Base-by-base conservation (phyloP, 768 basidiomycete species). In the Termitomyces sp. region DNA sequence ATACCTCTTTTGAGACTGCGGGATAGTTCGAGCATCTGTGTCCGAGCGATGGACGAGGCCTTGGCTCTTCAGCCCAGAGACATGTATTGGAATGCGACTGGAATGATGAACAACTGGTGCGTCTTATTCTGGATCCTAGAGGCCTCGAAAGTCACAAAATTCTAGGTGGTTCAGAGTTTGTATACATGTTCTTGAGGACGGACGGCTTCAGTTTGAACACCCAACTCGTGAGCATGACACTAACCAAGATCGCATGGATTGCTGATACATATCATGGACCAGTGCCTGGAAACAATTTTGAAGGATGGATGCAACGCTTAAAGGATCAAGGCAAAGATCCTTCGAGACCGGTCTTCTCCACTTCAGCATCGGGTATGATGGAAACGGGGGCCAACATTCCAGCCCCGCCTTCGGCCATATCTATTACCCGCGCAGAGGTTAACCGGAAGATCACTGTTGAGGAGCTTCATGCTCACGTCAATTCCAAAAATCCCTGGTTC, bases 71-170 rank as follows among this genome's bases (percentile, higher is more conserved):
- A 85, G 63, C 82, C 73, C 3, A 61, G 76, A 33, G 77, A 82
- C 49, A 82, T 86, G 80, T 83, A 78, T 54, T 78, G 76, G 77
- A 82, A 80, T 62, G 75, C 77, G n/a, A 76, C 79, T 13, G 75
- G 75, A 12, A 84, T 84, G 84, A 79, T 85, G 79, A 84, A 85
- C 53, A 80, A 79, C 60, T 81, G 79, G 76, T 82, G 73, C 38
- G 66, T 56, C 43, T 39, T 23, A 33, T 38, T 10, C 35, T 22
- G 5, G n/a, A 6, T 43, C 7, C 52, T 16, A 43, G 23, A 27
- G 3, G 13, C n/a, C 44, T 50, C 43, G 51, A 27, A 22, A 33
- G 20, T 31, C 27, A 51, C 44, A 6, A 42, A 59, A 45, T 43
- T 63, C 62, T 54, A 78, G 78, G 75, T 84, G 82, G 81, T 86